Evolutionary conservation across 257 asterid species (phyloP).

Genomic region (Eustoma russellianum): DNA sequence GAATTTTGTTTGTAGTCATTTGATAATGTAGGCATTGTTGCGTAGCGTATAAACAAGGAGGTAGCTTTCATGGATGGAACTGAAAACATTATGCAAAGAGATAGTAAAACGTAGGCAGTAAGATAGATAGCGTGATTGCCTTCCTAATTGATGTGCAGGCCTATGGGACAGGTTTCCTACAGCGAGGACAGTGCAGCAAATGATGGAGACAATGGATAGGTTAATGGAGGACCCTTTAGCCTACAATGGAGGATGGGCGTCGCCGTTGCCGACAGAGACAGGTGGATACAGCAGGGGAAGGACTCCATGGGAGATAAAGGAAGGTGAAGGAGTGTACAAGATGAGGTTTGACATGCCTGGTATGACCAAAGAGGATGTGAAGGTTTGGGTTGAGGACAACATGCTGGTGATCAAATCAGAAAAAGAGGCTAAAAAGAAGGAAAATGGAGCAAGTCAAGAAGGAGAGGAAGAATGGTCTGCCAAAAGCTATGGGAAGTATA

Average conservation of each 20-base stretch:
- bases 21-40: no score
- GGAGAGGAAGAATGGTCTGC: slow-evolving; percentile 47
- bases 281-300: slow-evolving; percentile 45
- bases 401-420: slow-evolving; percentile 61
- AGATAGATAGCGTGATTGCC: no score
- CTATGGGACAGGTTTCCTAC: slow-evolving; percentile 68
- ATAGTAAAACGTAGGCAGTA: no score
- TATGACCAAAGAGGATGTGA: slow-evolving; percentile 58
- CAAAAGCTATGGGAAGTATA: slow-evolving; percentile 55
- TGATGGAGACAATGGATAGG: slow-evolving; percentile 79
- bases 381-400: slow-evolving; percentile 62
- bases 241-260: slow-evolving; percentile 21
- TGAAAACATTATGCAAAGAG: no score
- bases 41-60: no score
- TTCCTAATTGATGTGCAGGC: slow-evolving; percentile 23
- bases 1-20: no score
- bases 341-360: slow-evolving; percentile 83
- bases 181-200: slow-evolving; percentile 67
- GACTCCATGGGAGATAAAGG: slow-evolving; percentile 77
- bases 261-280: slow-evolving; percentile 9
- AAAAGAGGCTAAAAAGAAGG: slow-evolving; percentile 19
- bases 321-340: slow-evolving; percentile 46
- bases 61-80: no score
- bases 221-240: slow-evolving; percentile 52
- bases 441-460: slow-evolving; percentile 5